These are phyloP conservation scores for Trichoderma pleuroti DNA, from an alignment of 2,329 filamentous ascomycete genomes.

Conservation along the genomic window DNA sequence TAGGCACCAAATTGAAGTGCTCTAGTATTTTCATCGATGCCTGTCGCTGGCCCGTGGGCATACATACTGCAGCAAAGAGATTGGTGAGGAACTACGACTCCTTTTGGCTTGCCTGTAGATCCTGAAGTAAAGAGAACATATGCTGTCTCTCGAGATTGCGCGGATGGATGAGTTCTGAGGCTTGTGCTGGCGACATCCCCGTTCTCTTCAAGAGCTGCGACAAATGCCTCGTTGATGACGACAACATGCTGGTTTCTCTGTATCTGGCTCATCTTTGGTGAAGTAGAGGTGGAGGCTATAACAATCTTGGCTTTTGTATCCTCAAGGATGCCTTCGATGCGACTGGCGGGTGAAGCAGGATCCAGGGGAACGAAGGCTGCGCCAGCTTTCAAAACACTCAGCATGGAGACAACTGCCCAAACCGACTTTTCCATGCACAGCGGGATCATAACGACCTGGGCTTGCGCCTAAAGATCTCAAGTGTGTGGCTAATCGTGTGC, in stretches of 20 bases:
- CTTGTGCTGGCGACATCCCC: not conserved
- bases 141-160: not conserved
- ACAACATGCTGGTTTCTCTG: not conserved
- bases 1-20: not conserved
- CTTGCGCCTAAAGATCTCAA: not conserved
- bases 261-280: not conserved
- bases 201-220: not conserved
- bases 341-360: not conserved
- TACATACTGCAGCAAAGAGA: not conserved
- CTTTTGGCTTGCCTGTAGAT: not conserved
- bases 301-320: not conserved
- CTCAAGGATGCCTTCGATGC: not conserved
- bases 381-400: not conserved
- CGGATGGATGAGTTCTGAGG: not conserved
- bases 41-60: not conserved
- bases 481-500: not conserved
- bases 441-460: not conserved
- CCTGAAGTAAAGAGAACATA: not conserved
- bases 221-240: not conserved
- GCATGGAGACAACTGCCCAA: not conserved
- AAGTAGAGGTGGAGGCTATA: not conserved
- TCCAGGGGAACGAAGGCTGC: not conserved
- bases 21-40: not conserved
- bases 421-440: not conserved
- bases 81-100: not conserved